Conservation (phyloP, 2,329 filamentous ascomycete genomes). For the Oidium heveae region DNA sequence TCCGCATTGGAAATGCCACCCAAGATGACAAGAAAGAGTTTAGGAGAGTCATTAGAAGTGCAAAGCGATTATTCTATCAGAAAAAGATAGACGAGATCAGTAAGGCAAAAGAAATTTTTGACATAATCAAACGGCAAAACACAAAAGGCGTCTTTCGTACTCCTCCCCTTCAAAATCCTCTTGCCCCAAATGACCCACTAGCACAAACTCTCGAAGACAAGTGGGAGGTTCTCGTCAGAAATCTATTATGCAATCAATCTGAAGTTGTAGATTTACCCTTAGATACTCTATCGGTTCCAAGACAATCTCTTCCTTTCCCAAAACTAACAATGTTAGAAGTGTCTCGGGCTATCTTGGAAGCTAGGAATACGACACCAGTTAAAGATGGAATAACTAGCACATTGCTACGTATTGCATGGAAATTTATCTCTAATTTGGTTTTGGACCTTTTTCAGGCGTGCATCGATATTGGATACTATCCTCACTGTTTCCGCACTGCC, state of each 20-base stretch:
- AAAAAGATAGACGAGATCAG: neutral
- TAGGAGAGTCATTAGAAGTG: neutral
- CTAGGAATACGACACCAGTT: neutral
- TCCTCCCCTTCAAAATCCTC: neutral
- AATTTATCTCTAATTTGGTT: neutral
- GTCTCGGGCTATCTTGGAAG: neutral
- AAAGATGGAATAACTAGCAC: neutral
- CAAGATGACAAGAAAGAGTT: neutral
- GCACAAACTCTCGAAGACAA: neutral
- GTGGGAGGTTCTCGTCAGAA: no score
- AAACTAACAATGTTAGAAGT: neutral
- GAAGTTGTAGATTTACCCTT: neutral
- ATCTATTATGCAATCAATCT: neutral
- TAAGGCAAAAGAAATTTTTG: neutral
- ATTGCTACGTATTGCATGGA: neutral
- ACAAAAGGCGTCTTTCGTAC: neutral
- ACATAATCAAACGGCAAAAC: no score
- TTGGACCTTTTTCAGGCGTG: neutral
- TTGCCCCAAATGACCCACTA: neutral
- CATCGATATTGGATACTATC: no score
- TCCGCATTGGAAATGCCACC: neutral
- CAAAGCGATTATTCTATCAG: neutral
- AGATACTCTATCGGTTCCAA: neutral
- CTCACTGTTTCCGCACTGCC: no score
- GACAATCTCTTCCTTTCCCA: neutral